Conservation (phyloP, 179 eudicot genomes). For the Beta lomatogona region DNA sequence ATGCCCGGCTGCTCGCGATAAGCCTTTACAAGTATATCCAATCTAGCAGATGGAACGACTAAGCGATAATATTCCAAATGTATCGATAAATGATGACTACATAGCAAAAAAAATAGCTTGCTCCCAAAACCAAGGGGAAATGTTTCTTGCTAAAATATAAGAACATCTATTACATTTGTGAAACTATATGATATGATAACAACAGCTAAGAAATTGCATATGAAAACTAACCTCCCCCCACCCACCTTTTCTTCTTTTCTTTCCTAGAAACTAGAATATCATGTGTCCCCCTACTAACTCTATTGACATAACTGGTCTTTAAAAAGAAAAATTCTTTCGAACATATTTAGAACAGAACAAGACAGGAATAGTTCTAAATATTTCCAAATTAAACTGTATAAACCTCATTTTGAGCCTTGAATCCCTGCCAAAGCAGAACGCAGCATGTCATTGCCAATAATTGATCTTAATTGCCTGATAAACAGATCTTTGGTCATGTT, state of each 20-base stretch:
- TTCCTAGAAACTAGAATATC: background rate
- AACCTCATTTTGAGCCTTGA: constrained; percentile 21
- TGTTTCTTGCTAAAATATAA: background rate
- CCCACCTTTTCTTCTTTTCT: background rate
- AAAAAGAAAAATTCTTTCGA: background rate
- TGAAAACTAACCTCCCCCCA: background rate
- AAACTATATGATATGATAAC: background rate
- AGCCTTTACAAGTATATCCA: no score
- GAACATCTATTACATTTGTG: background rate
- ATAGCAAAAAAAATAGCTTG: no score
- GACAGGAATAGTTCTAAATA: constrained; percentile 1
- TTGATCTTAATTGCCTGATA: constrained; percentile 39
- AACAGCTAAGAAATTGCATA: background rate
- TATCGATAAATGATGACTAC: no score
- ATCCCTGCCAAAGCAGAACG: constrained; percentile 38
- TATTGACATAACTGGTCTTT: background rate
- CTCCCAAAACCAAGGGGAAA: background rate
- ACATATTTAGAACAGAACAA: constrained; percentile 11
- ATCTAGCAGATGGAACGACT: no score
- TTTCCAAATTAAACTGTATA: background rate
- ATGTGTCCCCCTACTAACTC: background rate
- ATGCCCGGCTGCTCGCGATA: no score
- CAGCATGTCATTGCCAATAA: constrained; percentile 55
- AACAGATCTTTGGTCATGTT: constrained; percentile 46
- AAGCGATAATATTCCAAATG: no score